Percentiles rank a stretch among this genome's conserved stretches.
Conservation (phyloP, 2,329 filamentous ascomycete species). For the Pleurostoma richardsiae region DNA sequence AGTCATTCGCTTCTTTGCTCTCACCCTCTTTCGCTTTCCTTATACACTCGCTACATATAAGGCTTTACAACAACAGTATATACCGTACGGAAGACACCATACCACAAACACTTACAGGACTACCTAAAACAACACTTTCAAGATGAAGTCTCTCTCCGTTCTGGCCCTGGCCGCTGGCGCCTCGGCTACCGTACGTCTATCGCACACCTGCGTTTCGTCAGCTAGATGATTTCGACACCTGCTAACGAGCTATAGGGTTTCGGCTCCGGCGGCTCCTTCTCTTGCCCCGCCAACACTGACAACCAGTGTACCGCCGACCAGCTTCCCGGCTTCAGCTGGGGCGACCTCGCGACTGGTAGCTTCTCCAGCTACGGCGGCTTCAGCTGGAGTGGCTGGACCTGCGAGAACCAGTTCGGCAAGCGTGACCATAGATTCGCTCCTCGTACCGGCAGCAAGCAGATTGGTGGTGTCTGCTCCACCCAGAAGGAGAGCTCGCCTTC, state of each 20-base stretch:
- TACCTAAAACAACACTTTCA: constrained; percentile 21
- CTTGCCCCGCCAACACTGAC: constrained; percentile 65
- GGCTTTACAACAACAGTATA: constrained; percentile 3
- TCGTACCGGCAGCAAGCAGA: constrained; percentile 53
- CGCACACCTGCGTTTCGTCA: background rate
- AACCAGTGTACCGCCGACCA: constrained; percentile 74
- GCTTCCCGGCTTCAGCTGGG: constrained; percentile 67
- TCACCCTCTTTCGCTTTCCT: constrained; percentile 21
- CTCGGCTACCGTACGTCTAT: constrained; percentile 36
- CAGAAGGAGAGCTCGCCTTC: constrained; percentile 47
- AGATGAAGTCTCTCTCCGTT: constrained; percentile 46
- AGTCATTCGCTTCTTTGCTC: constrained; percentile 55
- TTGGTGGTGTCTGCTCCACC: constrained; percentile 47
- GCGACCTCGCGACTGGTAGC: constrained; percentile 51
- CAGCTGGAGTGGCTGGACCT: constrained; percentile 68
- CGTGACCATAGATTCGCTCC: constrained; percentile 45
- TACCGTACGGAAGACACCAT: background rate
- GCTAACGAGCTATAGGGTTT: constrained; percentile 11
- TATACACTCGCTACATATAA: constrained; percentile 15
- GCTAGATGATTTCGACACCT: background rate
- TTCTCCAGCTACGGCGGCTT: constrained; percentile 69
- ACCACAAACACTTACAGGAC: constrained; percentile 2
- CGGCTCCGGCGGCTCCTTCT: constrained; percentile 40
- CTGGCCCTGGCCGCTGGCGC: constrained; percentile 47
- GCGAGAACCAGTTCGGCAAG: constrained; percentile 53